Evolutionary conservation across 176 grass and related monocot genomes (phyloP).

Genomic region (Dendrocalamus sinicus): DNA sequence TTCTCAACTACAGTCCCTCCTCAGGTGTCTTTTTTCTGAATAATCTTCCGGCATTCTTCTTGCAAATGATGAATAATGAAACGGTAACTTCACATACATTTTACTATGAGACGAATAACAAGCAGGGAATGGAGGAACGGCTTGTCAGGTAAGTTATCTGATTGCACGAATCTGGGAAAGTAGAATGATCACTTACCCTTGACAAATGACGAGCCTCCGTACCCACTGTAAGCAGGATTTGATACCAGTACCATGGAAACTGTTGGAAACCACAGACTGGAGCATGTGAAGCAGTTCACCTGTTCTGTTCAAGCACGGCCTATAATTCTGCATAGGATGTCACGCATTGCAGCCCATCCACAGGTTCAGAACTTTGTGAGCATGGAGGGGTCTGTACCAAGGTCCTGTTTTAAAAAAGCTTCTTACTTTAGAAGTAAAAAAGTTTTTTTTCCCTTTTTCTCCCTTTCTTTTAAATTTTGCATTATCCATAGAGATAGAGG

Average conservation of each 20-base stretch:
- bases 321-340: conserved; percentile 1
- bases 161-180: conserved; percentile 1
- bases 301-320: conserved; percentile 39
- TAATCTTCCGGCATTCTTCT: no score
- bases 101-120: neutral
- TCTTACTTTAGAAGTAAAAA: no score
- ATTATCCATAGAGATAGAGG: no score
- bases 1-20: no score
- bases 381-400: neutral
- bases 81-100: no score
- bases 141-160: neutral
- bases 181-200: conserved; percentile 19
- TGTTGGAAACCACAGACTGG: neutral
- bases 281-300: conserved; percentile 54
- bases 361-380: neutral
- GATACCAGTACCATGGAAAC: neutral
- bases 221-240: conserved; percentile 4
- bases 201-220: neutral
- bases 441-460: no score
- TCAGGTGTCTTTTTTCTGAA: no score
- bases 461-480: no score
- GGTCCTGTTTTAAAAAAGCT: no score
- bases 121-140: neutral
- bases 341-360: conserved; percentile 1
- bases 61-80: no score